Conservation (phyloP, 2,329 filamentous ascomycete species). For the Colletotrichum sublineola region DNA sequence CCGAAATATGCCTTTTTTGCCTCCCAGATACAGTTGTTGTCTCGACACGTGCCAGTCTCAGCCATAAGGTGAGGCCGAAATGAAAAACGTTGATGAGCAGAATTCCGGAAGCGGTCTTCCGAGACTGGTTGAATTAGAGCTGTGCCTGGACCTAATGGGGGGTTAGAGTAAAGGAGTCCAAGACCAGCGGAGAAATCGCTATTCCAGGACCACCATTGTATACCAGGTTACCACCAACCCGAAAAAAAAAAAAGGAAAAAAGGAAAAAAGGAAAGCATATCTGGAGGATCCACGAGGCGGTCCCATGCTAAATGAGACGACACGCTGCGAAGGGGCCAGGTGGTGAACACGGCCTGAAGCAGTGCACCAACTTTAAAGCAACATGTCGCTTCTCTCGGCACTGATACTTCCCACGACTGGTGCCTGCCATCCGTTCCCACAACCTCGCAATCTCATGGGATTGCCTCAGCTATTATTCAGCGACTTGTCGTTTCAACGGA, state of each 20-base stretch:
- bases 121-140: background rate
- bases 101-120: background rate
- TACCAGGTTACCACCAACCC: constrained; percentile 13
- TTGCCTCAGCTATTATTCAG: background rate
- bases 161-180: background rate
- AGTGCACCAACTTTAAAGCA: constrained; percentile 38
- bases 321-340: constrained; percentile 17
- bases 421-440: constrained; percentile 13
- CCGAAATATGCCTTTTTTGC: constrained; percentile 8
- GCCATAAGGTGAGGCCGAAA: constrained; percentile 14
- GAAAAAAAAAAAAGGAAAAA: constrained; percentile 23
- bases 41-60: constrained; percentile 13
- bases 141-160: background rate
- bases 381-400: constrained; percentile 30
- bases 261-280: constrained; percentile 39
- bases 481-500: background rate
- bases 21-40: background rate
- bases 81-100: background rate
- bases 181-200: constrained; percentile 1
- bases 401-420: constrained; percentile 9
- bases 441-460: constrained; percentile 18
- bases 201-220: background rate
- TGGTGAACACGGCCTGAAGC: constrained; percentile 18
- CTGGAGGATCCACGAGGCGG: constrained; percentile 32
- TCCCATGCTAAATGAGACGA: constrained; percentile 32